Evolutionary conservation across 345 rosid genomes (phyloP).

Genomic region (Eucalyptus pauciflora): DNA sequence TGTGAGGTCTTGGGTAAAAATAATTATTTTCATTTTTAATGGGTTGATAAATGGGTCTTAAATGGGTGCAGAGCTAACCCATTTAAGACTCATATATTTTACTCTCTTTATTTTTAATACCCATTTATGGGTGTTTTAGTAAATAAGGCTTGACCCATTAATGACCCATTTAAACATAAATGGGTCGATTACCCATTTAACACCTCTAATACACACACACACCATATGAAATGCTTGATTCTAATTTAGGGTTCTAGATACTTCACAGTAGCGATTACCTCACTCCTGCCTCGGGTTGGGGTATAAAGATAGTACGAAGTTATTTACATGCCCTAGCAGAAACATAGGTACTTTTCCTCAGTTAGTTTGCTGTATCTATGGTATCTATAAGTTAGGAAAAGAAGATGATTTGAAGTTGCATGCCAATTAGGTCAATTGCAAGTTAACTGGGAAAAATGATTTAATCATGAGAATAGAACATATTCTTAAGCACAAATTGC

Average conservation of each 20-base stretch:
- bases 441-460: not conserved
- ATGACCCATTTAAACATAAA: no score
- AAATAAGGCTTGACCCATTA: no score
- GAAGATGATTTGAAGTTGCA: not conserved
- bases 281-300: not conserved
- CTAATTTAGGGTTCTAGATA: not conserved
- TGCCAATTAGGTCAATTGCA: not conserved
- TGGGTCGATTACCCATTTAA: no score
- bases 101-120: no score
- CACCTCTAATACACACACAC: fast-evolving
- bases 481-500: not conserved
- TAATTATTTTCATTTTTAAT: no score
- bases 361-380: not conserved
- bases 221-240: not conserved
- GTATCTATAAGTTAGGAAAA: not conserved
- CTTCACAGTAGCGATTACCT: not conserved
- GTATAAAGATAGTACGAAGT: not conserved
- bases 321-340: not conserved
- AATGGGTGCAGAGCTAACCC: no score
- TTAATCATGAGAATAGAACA: not conserved
- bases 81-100: no score
- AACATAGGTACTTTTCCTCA: not conserved
- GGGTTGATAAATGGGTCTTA: no score
- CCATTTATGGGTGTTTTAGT: no score
- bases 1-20: no score